Evolutionary conservation across 148 eudicot species (phyloP), one percentile per base, ranked within the genome.

Genomic region (Rheum nobile): DNA sequence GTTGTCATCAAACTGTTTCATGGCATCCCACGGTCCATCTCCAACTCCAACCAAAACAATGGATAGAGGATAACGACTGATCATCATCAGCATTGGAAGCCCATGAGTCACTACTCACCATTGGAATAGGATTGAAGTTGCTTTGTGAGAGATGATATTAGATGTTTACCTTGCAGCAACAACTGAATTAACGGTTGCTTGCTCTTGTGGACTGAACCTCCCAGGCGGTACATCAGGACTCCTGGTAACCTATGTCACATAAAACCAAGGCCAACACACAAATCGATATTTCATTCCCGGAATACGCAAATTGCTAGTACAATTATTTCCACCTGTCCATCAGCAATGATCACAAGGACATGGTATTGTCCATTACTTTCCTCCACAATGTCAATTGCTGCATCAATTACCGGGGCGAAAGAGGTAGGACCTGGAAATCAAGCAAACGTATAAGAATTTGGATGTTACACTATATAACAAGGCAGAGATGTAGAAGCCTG

Each of bases 21-120:
- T 91, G 54, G 82, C 88, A 76, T 91, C 96, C 96, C 96, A 91
- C 4, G 96, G 96, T 76, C 96, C 96, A 79, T 90, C 96, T 72
- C 96, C 96, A 55, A 90, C 93, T 68, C 96, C 96, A 76, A 90
- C 80, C 74, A 91, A 81, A 73, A 91, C 80, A 79, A 91, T 89
- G 63, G 96, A 91, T 74, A 91, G 89, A 26, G 96, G 96, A 75
- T 83, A 89, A 55, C 79, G 78, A 78, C 96, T 91, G 87, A 70
- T 71, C 42, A 77, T 71, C 42, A 77, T 24, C 67, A 74, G 11
- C 6, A 69, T n/a, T 31, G 31, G 43, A 41, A 59, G 41, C 24
- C 31, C 59, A 75, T 8, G 21, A 55, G 22, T 21, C 34, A 50
- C 19, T 78, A 44, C 35, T 72, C 69, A 76, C 28, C 21, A 71